Evolutionary conservation across 768 basidiomycete genomes (phyloP), one percentile per base, ranked within the genome.

Genomic region (Mycena galericulata): DNA sequence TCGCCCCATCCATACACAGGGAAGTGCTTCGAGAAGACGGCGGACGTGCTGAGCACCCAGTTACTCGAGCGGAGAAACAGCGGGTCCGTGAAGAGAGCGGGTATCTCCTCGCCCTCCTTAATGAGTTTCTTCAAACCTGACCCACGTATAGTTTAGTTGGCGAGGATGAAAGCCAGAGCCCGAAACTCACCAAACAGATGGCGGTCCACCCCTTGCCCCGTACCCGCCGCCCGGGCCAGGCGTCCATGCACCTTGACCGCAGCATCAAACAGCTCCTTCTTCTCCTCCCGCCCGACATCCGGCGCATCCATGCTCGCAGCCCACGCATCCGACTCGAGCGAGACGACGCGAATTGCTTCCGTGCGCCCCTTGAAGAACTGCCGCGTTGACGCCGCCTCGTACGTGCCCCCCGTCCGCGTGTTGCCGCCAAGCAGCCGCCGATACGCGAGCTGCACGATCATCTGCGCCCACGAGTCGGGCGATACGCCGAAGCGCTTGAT

Each of bases 391-490:
- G 96, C 96, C 63, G 95, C 92, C 80, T 98, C 97, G 76, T 98
- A 98, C n/a, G 95, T 96, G 6, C 88, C 94, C 3, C 93, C 95
- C 30, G 82, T 81, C 68, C 89, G 79, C 81, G 85, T 82, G 40
- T 84, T 79, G n/a, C 77, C 72, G 43, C 85, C 83, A 32, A 90
- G 79, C 36, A 95, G 85, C 1, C 96, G 88, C 64, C 84, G 87
- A 78, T 96, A 96, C 8, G 96, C 97, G 50, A 98, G 82, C 77
- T 98, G 97, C 55, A 97, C 85, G 75, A 96, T 82, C 87, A 98
- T 90, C 81, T 98, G 97, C 50, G 93, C 91, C 95, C 96, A 98
- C 29, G 93, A 93, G 75, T 98, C 97, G 3, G 97, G 97, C 45
- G 95, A 94, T n/a, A 93, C 89, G 36, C 92, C 90, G 73, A 94